Percentiles rank a stretch among this genome's conserved stretches.
phyloP scores from a whole-genome alignment of 225 moss, liverwort and hornwort genomes.

The Polytrichum formosum region DNA sequence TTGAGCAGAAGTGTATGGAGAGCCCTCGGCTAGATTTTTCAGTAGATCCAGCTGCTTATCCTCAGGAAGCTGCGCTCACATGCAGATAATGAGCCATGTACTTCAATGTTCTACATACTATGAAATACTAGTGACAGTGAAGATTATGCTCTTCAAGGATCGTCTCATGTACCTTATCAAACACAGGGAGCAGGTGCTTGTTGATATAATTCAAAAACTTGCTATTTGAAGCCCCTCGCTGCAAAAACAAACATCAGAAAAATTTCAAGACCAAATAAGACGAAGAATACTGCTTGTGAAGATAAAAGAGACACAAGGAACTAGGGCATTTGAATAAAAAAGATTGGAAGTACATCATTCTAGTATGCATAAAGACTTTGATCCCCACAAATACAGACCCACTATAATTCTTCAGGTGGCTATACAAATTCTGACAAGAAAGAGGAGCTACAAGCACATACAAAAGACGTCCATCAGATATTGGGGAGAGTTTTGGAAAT shows the following conservation, averaged over 20 bases:
- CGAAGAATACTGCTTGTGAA: too few species aligned
- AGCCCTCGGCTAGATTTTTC: constrained; percentile 90
- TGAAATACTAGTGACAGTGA: neutral
- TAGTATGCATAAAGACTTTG: too few species aligned
- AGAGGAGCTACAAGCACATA: too few species aligned
- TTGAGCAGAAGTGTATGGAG: constrained; percentile 87
- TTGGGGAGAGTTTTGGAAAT: too few species aligned
- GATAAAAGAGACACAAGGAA: too few species aligned
- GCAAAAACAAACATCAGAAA: constrained; percentile 12
- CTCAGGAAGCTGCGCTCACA: constrained; percentile 71
- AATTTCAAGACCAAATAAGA: neutral
- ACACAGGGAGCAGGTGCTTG: constrained; percentile 96
- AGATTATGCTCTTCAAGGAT: neutral
- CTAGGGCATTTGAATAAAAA: too few species aligned
- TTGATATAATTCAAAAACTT: constrained; percentile 96
- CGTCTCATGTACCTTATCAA: constrained; percentile 67
- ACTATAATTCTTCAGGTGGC: too few species aligned
- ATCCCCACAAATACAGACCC: too few species aligned
- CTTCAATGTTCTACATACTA: neutral
- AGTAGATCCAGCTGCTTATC: constrained; percentile 83
- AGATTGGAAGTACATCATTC: too few species aligned
- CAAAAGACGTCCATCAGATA: too few species aligned
- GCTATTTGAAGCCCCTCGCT: constrained; percentile 98
- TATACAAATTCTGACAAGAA: too few species aligned
- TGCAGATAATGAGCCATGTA: neutral